A percentile compares a stretch with the other conserved stretches of the same genome.
phyloP scores from a whole-genome alignment of 2,329 filamentous ascomycete species.

The Fusarium sp. region DNA sequence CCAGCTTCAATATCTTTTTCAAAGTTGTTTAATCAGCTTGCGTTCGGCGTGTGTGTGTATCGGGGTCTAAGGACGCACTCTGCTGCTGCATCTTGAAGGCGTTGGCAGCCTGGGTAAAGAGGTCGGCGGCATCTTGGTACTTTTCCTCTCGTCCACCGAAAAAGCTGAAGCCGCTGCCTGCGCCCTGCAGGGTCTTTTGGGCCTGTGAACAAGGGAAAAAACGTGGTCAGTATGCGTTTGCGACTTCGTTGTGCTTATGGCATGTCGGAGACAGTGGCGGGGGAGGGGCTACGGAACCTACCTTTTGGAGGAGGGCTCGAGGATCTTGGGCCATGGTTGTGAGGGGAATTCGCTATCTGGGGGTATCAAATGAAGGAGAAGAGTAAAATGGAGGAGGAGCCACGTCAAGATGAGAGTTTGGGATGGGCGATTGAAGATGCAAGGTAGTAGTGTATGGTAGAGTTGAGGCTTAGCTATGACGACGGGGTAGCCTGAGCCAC shows the following conservation, averaged over 20 bases:
- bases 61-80: slow-evolving; percentile 65
- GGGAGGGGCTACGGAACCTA: slow-evolving; percentile 34
- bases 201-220: slow-evolving; percentile 70
- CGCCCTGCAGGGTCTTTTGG: slow-evolving; percentile 82
- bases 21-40: slow-evolving; percentile 12
- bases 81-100: slow-evolving; percentile 89
- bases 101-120: slow-evolving; percentile 90
- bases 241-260: slow-evolving; percentile 3
- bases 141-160: slow-evolving; percentile 91
- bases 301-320: slow-evolving; percentile 80
- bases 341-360: slow-evolving; percentile 3
- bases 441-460: background rate
- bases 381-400: slow-evolving; percentile 11
- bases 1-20: slow-evolving; percentile 83
- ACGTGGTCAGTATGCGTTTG: background rate
- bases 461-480: slow-evolving; percentile 43
- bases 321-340: slow-evolving; percentile 79
- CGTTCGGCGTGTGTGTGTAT: background rate
- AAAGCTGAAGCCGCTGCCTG: slow-evolving; percentile 85
- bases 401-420: slow-evolving; percentile 21
- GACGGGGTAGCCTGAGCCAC: slow-evolving; percentile 44
- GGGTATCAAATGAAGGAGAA: slow-evolving; percentile 20
- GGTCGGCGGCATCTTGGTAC: slow-evolving; percentile 87
- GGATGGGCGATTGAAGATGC: slow-evolving; percentile 32
- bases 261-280: slow-evolving; percentile 27